Evolutionary conservation across 306 rosid genomes (phyloP).

Genomic region (Quercus suber): DNA sequence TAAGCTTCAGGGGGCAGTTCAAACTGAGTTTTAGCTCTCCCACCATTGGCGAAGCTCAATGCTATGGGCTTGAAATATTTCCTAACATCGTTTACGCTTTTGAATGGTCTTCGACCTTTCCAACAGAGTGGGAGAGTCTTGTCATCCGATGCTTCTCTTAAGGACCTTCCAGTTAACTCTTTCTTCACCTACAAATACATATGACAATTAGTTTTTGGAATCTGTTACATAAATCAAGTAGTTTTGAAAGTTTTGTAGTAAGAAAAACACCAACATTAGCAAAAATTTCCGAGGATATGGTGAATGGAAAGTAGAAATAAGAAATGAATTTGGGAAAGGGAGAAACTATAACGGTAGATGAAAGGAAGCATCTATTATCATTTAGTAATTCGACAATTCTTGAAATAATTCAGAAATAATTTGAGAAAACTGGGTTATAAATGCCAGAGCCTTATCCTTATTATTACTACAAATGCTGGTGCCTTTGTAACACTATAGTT

Average conservation of each 20-base stretch:
- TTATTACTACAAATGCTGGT: too few species aligned
- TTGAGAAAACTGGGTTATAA: too few species aligned
- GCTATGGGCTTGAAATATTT: constrained; percentile 85
- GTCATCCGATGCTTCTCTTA: constrained; percentile 63
- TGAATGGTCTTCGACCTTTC: constrained; percentile 70
- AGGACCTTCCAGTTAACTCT: constrained; percentile 50
- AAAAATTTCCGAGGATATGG: not conserved
- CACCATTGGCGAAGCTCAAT: constrained; percentile 43
- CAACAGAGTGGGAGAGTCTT: constrained; percentile 69
- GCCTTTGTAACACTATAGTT: too few species aligned
- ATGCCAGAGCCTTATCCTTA: too few species aligned
- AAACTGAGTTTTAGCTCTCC: constrained; percentile 47
- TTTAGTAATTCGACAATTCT: too few species aligned
- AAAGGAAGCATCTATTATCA: too few species aligned
- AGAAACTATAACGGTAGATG: too few species aligned
- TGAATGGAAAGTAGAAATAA: not conserved
- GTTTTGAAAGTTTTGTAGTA: not conserved
- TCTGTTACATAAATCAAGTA: not conserved
- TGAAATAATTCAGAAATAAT: too few species aligned
- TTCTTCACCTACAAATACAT: constrained; percentile 44
- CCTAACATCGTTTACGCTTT: constrained; percentile 59
- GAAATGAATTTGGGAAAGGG: not conserved
- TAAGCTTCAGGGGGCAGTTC: constrained; percentile 83
- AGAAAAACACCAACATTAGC: not conserved
- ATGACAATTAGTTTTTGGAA: not conserved